These are phyloP conservation scores for Apiotrichum laibachii DNA, from an alignment of 1,284 basidiomycete genomes.

Conservation along the genomic window DNA sequence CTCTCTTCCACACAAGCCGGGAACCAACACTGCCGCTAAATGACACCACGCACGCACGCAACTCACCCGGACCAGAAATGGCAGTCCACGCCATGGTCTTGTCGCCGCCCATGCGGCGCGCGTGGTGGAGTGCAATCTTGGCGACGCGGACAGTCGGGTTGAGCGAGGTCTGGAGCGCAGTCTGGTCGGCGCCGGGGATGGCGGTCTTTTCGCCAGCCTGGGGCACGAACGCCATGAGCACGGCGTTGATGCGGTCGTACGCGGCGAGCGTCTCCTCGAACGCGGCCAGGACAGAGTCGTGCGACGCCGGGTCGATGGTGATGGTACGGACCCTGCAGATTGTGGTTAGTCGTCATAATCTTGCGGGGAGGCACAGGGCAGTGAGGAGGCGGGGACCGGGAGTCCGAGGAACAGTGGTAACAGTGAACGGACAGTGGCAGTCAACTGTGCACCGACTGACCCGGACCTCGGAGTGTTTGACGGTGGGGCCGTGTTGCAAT, in stretches of 20 bases:
- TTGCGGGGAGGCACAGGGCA: too few relatives aligned
- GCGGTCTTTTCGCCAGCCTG: neutral
- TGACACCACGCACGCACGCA: too few relatives aligned
- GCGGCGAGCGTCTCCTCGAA: neutral
- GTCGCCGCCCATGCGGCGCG: neutral
- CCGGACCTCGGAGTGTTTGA: too few relatives aligned
- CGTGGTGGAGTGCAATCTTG: slow-evolving; percentile 4
- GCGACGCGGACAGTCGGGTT: neutral
- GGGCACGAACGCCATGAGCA: slow-evolving; percentile 1
- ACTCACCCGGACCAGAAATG: neutral
- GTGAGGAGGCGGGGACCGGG: too few relatives aligned
- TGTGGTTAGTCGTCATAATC: too few relatives aligned
- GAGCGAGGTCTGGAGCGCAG: slow-evolving; percentile 2
- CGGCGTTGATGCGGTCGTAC: slow-evolving; percentile 2
- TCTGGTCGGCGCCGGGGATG: slow-evolving; percentile 5
- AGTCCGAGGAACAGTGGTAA: too few relatives aligned
- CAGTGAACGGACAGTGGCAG: too few relatives aligned
- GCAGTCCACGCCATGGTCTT: neutral
- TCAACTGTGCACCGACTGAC: too few relatives aligned
- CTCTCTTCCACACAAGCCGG: too few relatives aligned
- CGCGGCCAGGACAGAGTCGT: slow-evolving; percentile 2
- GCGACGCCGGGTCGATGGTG: neutral
- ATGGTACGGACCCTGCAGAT: neutral
- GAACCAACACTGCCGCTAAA: neutral
- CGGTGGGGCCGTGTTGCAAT: too few relatives aligned